Evolutionary conservation across 768 basidiomycete genomes (phyloP).

Genomic region (Erythrobasidium yunnanense): DNA sequence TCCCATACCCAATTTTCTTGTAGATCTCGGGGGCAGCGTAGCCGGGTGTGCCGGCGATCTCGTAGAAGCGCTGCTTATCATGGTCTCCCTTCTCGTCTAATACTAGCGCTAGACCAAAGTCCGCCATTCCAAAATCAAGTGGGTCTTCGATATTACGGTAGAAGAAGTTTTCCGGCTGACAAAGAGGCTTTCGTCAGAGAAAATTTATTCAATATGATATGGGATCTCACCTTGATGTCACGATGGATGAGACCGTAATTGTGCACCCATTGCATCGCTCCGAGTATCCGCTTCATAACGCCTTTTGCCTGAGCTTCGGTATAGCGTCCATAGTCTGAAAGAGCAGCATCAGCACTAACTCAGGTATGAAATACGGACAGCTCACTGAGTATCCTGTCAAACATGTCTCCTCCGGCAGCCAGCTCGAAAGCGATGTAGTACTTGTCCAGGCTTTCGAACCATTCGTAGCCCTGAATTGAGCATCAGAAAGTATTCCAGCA

Average conservation of each 20-base stretch:
- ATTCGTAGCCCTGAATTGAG: neutral
- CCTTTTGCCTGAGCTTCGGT: conserved; percentile 9
- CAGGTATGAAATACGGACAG: neutral
- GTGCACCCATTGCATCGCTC: conserved; percentile 11
- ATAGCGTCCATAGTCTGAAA: conserved; percentile 4
- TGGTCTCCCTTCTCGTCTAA: neutral
- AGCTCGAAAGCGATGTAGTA: conserved; percentile 27
- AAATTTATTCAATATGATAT: neutral
- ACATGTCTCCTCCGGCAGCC: conserved; percentile 23
- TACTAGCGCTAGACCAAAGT: conserved; percentile 19
- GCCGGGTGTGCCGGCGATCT: conserved; percentile 22
- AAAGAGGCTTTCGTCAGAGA: neutral
- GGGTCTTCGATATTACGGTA: conserved; percentile 24
- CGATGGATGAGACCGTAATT: conserved; percentile 23
- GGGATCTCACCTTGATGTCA: conserved; percentile 14
- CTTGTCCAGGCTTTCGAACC: conserved; percentile 24
- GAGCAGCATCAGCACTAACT: too few species aligned
- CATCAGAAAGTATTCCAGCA: neutral
- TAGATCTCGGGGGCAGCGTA: conserved; percentile 24
- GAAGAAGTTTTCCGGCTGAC: conserved; percentile 23
- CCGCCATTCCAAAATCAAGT: conserved; percentile 22
- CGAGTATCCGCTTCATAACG: conserved; percentile 14
- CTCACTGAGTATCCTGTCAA: conserved; percentile 14
- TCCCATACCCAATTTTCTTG: conserved; percentile 22
- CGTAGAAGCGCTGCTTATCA: conserved; percentile 22